Evolutionary conservation across 192 early-diverging fungal genomes (phyloP).

Genomic region (Entomortierella beljakovae): DNA sequence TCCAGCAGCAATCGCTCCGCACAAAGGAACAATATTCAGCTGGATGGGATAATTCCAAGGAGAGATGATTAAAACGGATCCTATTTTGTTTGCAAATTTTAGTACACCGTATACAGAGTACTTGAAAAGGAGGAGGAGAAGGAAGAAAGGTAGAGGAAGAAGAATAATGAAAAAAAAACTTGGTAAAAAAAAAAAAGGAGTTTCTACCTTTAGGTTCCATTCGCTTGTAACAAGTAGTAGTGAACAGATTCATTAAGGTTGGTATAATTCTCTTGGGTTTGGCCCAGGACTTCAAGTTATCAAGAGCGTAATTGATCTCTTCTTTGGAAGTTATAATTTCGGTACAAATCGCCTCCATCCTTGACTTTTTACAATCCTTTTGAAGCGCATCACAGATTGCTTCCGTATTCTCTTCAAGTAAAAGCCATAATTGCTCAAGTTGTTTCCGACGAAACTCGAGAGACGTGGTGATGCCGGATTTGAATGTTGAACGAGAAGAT

Average conservation of each 20-base stretch:
- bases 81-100: too few species aligned
- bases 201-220: conserved; percentile 83
- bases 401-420: conserved; percentile 71
- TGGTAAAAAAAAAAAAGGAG: conserved; percentile 64
- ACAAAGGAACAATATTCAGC: conserved; percentile 76
- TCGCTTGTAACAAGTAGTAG: conserved; percentile 63
- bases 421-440: conserved; percentile 66
- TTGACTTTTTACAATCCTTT: conserved; percentile 68
- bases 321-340: conserved; percentile 64
- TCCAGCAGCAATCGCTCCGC: conserved; percentile 90
- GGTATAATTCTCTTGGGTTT: conserved; percentile 56
- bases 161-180: background rate
- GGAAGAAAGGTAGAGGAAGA: background rate
- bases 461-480: too few species aligned
- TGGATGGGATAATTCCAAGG: conserved; percentile 71
- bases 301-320: conserved; percentile 55
- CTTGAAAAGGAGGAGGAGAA: conserved; percentile 60
- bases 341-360: conserved; percentile 62
- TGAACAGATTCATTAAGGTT: conserved; percentile 57
- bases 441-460: too few species aligned
- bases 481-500: too few species aligned
- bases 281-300: conserved; percentile 69
- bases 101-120: too few species aligned
- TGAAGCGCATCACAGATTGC: conserved; percentile 62
- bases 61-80: conserved; percentile 43